phyloP scores from a whole-genome alignment of 176 grass and related monocot species.

The Musa schizocarpa region DNA sequence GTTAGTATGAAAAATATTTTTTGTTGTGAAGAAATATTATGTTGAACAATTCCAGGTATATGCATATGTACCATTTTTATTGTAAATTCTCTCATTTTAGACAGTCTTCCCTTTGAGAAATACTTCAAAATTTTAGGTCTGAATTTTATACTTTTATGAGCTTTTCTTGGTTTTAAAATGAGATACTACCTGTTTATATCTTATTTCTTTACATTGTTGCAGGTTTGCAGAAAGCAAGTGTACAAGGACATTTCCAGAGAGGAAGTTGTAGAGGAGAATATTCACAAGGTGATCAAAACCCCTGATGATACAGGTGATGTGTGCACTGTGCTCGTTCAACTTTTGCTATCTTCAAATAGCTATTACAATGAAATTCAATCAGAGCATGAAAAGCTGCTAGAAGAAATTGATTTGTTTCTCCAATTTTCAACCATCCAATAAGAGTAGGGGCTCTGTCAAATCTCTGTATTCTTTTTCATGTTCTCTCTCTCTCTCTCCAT shows the following conservation, averaged over 20 bases:
- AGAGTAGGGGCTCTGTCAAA: background rate
- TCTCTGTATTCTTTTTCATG: no score
- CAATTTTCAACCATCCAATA: slow-evolving; percentile 12
- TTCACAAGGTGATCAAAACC: slow-evolving; percentile 5
- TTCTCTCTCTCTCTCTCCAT: no score
- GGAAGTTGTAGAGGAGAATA: slow-evolving; percentile 22
- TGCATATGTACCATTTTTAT: no score
- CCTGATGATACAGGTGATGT: slow-evolving; percentile 29
- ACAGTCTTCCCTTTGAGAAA: no score
- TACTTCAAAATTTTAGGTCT: background rate
- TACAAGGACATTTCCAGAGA: slow-evolving; percentile 42
- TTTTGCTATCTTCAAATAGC: slow-evolving; percentile 33
- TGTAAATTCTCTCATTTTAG: no score
- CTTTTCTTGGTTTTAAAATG: no score
- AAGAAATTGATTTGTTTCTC: slow-evolving; percentile 71
- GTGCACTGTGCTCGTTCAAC: slow-evolving; percentile 35
- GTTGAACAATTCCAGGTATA: no score
- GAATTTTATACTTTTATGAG: background rate
- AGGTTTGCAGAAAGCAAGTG: slow-evolving; percentile 62
- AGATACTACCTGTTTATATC: background rate
- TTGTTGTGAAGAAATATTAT: background rate
- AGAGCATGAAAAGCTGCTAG: slow-evolving; percentile 47
- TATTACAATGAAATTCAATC: slow-evolving; percentile 7
- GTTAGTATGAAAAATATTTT: background rate
- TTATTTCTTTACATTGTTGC: slow-evolving; percentile 10